Evolutionary conservation across 2,329 filamentous ascomycete genomes (phyloP).

Genomic region (Zymoseptoria crescenta): DNA sequence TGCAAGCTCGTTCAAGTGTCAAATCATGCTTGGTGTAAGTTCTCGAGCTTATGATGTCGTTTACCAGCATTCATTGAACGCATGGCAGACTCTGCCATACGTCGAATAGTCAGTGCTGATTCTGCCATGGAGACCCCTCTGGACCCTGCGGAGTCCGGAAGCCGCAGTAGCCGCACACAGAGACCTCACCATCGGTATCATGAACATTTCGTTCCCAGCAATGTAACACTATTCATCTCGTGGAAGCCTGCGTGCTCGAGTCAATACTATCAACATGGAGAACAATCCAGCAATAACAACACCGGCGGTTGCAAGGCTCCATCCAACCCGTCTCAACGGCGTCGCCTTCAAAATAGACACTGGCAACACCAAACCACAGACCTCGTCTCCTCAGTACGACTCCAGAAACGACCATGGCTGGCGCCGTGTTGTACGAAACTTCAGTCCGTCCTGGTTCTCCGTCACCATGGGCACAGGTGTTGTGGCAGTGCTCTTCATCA

Average conservation of each 20-base stretch:
- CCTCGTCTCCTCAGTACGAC: not conserved
- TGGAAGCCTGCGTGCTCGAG: not conserved
- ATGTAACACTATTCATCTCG: not conserved
- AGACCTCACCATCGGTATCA: not conserved
- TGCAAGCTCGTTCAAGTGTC: not conserved
- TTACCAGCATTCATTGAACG: too few relatives aligned
- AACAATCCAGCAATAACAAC: slow-evolving; percentile 2
- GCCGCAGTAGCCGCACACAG: not conserved
- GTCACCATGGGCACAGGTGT: slow-evolving; percentile 57
- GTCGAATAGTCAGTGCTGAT: not conserved
- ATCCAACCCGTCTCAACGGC: not conserved
- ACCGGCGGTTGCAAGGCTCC: not conserved
- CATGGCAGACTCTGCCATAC: not conserved
- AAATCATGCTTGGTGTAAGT: not conserved
- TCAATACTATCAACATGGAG: not conserved
- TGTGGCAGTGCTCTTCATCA: slow-evolving; percentile 54
- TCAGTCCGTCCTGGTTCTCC: slow-evolving; percentile 25
- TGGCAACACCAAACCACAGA: not conserved
- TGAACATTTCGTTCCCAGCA: not conserved
- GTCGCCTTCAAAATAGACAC: slow-evolving; percentile 4
- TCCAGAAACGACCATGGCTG: slow-evolving; percentile 16
- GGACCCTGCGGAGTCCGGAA: not conserved
- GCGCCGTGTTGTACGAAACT: slow-evolving; percentile 25
- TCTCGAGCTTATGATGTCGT: too few relatives aligned
- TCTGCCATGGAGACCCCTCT: not conserved